phyloP scores from a whole-genome alignment of 2,329 filamentous ascomycete species.

The Alternaria rosae region DNA sequence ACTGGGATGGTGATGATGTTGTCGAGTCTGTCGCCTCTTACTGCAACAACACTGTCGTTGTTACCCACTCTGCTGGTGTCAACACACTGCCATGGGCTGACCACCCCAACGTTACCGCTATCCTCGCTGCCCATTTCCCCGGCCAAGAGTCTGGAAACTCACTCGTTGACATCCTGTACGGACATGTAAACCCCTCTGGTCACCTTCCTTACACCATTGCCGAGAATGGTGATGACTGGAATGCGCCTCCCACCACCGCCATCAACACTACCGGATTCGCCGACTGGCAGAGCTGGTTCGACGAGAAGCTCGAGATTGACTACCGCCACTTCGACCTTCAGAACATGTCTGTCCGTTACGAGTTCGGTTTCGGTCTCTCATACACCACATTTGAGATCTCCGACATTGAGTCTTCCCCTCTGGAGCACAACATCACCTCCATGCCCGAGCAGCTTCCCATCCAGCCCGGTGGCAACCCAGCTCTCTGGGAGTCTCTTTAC shows the following conservation, averaged over 20 bases:
- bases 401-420: constrained; percentile 64
- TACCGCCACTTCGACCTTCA: constrained; percentile 76
- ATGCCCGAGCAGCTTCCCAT: constrained; percentile 49
- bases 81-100: constrained; percentile 53
- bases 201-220: constrained; percentile 88
- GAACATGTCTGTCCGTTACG: constrained; percentile 72
- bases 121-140: constrained; percentile 52
- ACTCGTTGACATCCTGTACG: constrained; percentile 66
- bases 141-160: constrained; percentile 54
- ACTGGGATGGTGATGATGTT: constrained; percentile 52
- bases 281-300: constrained; percentile 61
- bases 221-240: constrained; percentile 73
- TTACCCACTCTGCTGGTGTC: constrained; percentile 55
- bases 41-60: constrained; percentile 62
- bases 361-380: constrained; percentile 78
- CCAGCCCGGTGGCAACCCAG: constrained; percentile 56
- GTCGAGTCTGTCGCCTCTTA: constrained; percentile 56
- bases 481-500: constrained; percentile 73
- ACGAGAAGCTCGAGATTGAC: constrained; percentile 75
- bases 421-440: constrained; percentile 68
- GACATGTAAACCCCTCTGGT: constrained; percentile 77
- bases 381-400: constrained; percentile 82
- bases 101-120: constrained; percentile 54
- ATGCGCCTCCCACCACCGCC: constrained; percentile 50
- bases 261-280: constrained; percentile 50